phyloP scores from a whole-genome alignment of 805 yeast species.

The Wickerhamiella hasegawae region DNA sequence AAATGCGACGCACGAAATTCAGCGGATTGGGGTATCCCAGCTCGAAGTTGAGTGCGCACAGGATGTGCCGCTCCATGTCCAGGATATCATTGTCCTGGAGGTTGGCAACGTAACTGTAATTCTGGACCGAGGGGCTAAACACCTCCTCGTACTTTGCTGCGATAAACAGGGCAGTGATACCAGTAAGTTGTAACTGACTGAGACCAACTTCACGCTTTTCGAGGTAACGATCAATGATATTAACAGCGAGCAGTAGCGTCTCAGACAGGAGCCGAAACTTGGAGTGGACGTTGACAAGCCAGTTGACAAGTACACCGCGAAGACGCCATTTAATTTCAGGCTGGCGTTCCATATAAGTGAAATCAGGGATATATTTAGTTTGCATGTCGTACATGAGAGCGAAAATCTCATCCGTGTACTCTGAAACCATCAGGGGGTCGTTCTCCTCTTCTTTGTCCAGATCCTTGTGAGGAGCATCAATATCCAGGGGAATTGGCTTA shows the following conservation, averaged over 20 bases:
- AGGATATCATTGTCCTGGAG: constrained; percentile 72
- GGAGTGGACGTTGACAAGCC: constrained; percentile 82
- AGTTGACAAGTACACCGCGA: constrained; percentile 80
- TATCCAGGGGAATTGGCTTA: neutral
- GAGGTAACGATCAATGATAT: constrained; percentile 77
- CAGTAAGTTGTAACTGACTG: constrained; percentile 67
- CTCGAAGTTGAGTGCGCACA: constrained; percentile 57
- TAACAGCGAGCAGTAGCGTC: constrained; percentile 67
- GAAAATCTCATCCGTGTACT: constrained; percentile 78
- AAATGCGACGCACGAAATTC: constrained; percentile 74
- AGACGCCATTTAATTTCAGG: constrained; percentile 59
- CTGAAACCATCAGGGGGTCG: constrained; percentile 69
- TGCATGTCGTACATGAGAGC: constrained; percentile 62
- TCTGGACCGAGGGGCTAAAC: constrained; percentile 66
- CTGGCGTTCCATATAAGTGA: constrained; percentile 43
- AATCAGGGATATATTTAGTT: constrained; percentile 47
- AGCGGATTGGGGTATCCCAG: constrained; percentile 78
- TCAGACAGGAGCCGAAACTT: constrained; percentile 74
- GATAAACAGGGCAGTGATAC: constrained; percentile 70
- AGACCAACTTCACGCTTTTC: constrained; percentile 57
- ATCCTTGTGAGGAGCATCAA: constrained; percentile 13
- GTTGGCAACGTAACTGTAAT: constrained; percentile 78
- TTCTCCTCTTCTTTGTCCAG: constrained; percentile 24
- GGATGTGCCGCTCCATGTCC: constrained; percentile 65
- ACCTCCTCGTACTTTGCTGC: constrained; percentile 94